Percentiles rank a stretch among this genome's conserved stretches.
These are phyloP conservation scores for Cyclotella choctawhatcheeana DNA, from an alignment of 108 stramenopile species.

Conservation along the genomic window DNA sequence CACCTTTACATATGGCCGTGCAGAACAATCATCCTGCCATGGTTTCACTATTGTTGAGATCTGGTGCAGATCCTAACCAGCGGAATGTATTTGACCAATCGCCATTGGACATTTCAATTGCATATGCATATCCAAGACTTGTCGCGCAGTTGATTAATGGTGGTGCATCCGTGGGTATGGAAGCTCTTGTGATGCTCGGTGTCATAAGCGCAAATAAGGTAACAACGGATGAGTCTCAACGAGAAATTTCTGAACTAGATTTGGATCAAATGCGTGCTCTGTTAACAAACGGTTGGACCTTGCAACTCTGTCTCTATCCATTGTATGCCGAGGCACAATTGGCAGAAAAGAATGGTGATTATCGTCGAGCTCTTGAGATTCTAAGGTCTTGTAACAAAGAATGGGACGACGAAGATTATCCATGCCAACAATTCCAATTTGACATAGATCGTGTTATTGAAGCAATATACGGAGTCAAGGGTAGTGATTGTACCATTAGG, in stretches of 20 bases:
- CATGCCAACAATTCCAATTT: slow-evolving; percentile 5
- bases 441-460: slow-evolving; percentile 10
- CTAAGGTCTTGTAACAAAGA: neutral
- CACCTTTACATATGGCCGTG: slow-evolving; percentile 9
- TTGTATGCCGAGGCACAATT: neutral
- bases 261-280: neutral
- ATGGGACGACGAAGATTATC: too few relatives aligned
- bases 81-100: neutral
- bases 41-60: slow-evolving; percentile 16
- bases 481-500: slow-evolving; percentile 2
- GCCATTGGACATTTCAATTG: neutral
- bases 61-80: slow-evolving; percentile 6
- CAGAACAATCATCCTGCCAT: slow-evolving; percentile 15
- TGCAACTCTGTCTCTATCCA: neutral
- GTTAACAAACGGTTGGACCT: neutral
- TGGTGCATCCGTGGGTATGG: neutral
- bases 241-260: too few relatives aligned
- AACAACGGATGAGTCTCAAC: neutral
- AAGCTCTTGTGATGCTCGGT: too few relatives aligned
- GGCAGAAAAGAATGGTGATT: neutral
- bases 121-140: neutral
- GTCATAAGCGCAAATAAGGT: neutral
- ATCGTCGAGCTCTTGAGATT: neutral
- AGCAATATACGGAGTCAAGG: slow-evolving; percentile 18
- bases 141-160: neutral